Conservation (phyloP, 257 asterid species). For the Thymus mandschuricus region DNA sequence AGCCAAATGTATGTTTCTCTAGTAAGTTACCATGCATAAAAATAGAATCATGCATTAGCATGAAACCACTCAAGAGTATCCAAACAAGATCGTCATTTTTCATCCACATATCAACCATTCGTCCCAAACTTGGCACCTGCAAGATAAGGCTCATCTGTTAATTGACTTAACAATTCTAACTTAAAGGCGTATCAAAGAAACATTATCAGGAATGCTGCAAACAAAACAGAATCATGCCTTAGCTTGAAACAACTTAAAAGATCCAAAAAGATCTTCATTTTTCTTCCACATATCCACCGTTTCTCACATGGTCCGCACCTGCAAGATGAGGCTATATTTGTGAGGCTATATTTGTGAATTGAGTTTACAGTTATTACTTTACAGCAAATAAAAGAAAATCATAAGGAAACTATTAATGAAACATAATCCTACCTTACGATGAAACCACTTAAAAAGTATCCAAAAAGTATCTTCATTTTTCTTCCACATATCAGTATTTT, state of each 20-base stretch:
- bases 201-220: too few relatives aligned
- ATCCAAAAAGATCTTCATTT: conserved; percentile 14
- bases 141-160: background rate
- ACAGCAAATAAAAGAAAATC: background rate
- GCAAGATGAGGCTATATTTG: too few relatives aligned
- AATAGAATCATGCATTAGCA: conserved; percentile 61
- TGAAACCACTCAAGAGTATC: conserved; percentile 88
- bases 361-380: background rate
- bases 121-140: conserved; percentile 32
- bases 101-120: conserved; percentile 69
- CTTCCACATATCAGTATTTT: background rate
- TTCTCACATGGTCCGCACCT: too few relatives aligned
- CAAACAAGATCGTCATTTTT: conserved; percentile 64
- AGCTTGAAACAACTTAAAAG: too few relatives aligned
- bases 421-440: too few relatives aligned
- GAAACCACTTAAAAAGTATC: too few relatives aligned
- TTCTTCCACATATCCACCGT: too few relatives aligned
- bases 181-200: too few relatives aligned
- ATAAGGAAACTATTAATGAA: background rate
- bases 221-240: too few relatives aligned
- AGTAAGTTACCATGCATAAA: conserved; percentile 6
- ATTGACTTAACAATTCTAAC: too few relatives aligned
- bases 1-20: conserved; percentile 22
- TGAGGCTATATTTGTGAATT: background rate
- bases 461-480: too few relatives aligned